A percentile compares a stretch with the other conserved stretches of the same genome.
These are phyloP conservation scores for Ogataea trehalophila DNA, from an alignment of 805 yeast genomes.

Conservation along the genomic window DNA sequence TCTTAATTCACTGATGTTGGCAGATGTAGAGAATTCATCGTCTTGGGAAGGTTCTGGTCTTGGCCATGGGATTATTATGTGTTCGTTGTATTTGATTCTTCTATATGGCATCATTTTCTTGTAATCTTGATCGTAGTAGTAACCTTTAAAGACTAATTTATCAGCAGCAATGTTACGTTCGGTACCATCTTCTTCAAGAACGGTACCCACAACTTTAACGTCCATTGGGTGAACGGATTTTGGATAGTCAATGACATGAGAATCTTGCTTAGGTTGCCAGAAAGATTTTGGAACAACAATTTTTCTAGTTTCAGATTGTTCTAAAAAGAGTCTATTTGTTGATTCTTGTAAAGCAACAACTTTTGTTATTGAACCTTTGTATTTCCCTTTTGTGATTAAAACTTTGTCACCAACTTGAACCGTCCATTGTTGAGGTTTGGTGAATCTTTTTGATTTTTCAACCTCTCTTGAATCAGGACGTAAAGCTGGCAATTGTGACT, in stretches of 20 bases:
- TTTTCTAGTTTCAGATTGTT: slow-evolving; percentile 60
- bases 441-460: slow-evolving; percentile 29
- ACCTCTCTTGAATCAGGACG: slow-evolving; percentile 25
- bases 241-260: slow-evolving; percentile 71
- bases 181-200: slow-evolving; percentile 60
- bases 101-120: slow-evolving; percentile 73
- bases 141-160: slow-evolving; percentile 60
- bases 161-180: slow-evolving; percentile 75
- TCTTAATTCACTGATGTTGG: slow-evolving; percentile 58
- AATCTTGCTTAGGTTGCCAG: slow-evolving; percentile 69
- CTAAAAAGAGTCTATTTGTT: slow-evolving; percentile 60
- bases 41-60: slow-evolving; percentile 57
- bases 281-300: slow-evolving; percentile 65
- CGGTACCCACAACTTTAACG: slow-evolving; percentile 73
- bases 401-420: slow-evolving; percentile 75
- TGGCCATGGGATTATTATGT: slow-evolving; percentile 86
- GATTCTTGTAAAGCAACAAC: slow-evolving; percentile 55
- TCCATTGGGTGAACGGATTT: slow-evolving; percentile 52
- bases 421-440: slow-evolving; percentile 50
- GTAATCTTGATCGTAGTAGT: slow-evolving; percentile 69
- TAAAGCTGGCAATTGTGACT: slow-evolving; percentile 30
- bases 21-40: slow-evolving; percentile 52
- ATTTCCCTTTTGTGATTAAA: slow-evolving; percentile 62
- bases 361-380: slow-evolving; percentile 70
- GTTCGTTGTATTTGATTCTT: slow-evolving; percentile 63